Evolutionary conservation across 2,329 filamentous ascomycete genomes (phyloP).

Genomic region (Capronia epimyces): DNA sequence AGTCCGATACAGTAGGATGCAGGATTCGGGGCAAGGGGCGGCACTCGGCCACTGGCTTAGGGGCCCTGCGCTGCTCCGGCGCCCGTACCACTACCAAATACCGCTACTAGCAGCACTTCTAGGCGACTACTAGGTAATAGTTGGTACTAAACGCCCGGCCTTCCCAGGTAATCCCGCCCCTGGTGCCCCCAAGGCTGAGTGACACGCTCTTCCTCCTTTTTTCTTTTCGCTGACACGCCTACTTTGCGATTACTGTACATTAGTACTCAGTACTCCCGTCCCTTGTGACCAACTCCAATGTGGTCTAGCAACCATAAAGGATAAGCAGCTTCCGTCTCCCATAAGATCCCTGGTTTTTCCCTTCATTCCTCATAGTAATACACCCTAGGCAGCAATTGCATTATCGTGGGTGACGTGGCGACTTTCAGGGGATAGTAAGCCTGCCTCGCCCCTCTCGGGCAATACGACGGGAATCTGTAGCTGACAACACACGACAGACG

Average conservation of each 20-base stretch:
- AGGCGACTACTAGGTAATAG: background rate
- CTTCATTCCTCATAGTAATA: background rate
- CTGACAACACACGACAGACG: background rate
- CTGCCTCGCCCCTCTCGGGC: constrained; percentile 1
- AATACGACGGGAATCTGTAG: background rate
- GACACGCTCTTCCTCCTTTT: constrained; percentile 1
- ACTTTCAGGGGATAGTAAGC: constrained; percentile 2
- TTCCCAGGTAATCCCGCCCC: no score
- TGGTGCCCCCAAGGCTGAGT: constrained; percentile 21
- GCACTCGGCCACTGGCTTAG: background rate
- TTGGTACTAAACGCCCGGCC: no score
- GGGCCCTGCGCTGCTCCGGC: no score
- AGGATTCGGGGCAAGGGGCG: constrained; percentile 17
- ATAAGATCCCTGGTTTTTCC: no score
- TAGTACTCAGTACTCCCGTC: no score
- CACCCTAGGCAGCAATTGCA: background rate
- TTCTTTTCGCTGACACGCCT: no score
- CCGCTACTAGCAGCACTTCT: background rate
- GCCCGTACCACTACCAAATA: background rate
- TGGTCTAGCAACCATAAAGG: no score
- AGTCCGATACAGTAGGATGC: constrained; percentile 11
- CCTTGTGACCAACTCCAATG: no score
- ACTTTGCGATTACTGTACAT: background rate
- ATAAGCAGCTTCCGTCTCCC: no score
- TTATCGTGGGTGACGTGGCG: constrained; percentile 7